Conservation (phyloP, 345 rosid species). For the Syzygium grande region DNA sequence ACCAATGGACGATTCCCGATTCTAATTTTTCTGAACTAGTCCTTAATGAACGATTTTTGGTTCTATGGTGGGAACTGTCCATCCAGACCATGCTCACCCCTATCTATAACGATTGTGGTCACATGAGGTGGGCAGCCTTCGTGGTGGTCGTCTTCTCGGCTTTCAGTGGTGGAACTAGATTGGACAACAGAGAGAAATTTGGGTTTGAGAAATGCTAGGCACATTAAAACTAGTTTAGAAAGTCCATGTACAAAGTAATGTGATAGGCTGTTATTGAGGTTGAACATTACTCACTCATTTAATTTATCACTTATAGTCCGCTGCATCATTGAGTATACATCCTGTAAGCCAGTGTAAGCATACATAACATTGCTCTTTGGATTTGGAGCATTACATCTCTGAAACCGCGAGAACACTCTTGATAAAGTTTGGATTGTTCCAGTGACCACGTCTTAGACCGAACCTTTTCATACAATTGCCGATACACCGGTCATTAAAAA, state of each 20-base stretch:
- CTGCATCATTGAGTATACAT: background rate
- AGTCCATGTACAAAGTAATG: background rate
- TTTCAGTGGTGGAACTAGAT: background rate
- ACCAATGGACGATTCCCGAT: too few relatives aligned
- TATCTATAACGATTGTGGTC: background rate
- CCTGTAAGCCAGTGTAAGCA: background rate
- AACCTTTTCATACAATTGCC: background rate
- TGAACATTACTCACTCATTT: background rate
- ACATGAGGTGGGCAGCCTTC: background rate
- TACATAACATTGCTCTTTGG: background rate
- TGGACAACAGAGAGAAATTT: background rate
- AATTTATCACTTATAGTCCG: rapidly evolving
- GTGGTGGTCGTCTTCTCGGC: background rate
- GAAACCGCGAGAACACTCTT: rapidly evolving
- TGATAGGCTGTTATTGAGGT: rapidly evolving
- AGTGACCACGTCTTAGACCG: rapidly evolving
- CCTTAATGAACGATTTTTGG: too few relatives aligned
- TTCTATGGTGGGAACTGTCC: too few relatives aligned
- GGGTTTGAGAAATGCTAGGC: background rate
- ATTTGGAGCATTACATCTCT: background rate
- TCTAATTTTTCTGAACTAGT: too few relatives aligned
- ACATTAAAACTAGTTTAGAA: background rate
- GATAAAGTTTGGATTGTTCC: rapidly evolving
- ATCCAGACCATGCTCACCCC: too few relatives aligned
- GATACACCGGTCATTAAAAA: background rate